A percentile compares a stretch with the other conserved stretches of the same genome.
Conservation (phyloP, 2,329 filamentous ascomycete species). For the Onygenales sp. region DNA sequence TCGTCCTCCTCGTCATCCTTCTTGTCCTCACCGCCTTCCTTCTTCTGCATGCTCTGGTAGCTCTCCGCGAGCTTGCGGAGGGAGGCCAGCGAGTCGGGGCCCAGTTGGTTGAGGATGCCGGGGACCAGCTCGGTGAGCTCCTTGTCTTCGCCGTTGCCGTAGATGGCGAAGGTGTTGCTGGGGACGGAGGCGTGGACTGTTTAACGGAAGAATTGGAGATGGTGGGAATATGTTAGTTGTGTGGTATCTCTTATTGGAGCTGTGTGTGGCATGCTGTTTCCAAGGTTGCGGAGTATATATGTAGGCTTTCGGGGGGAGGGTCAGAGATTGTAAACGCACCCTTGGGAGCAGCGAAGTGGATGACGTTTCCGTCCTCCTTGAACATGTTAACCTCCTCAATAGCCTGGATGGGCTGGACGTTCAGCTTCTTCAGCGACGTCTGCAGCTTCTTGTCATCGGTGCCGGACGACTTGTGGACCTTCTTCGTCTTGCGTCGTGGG, state of each 20-base stretch:
- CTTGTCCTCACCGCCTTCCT: constrained; percentile 65
- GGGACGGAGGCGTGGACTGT: constrained; percentile 93
- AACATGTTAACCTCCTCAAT: constrained; percentile 99
- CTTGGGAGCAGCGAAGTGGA: constrained; percentile 97
- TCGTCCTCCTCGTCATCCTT: constrained; percentile 63
- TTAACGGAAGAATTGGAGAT: not conserved
- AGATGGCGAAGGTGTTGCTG: constrained; percentile 99
- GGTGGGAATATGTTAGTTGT: not conserved
- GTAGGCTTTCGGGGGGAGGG: not conserved
- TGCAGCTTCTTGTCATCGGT: constrained; percentile 99
- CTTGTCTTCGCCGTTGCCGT: constrained; percentile 98
- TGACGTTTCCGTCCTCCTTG: constrained; percentile 99
- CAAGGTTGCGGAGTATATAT: not conserved
- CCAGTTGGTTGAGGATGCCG: constrained; percentile 98
- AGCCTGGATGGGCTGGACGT: constrained; percentile 97
- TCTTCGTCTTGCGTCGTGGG: constrained; percentile 96
- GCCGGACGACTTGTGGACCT: constrained; percentile 82
- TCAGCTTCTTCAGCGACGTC: constrained; percentile 95
- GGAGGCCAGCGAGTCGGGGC: constrained; percentile 92
- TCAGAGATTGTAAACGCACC: constrained; percentile 52
- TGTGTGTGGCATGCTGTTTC: not conserved
- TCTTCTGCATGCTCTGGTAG: constrained; percentile 99
- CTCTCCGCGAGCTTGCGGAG: constrained; percentile 97
- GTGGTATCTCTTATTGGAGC: not conserved
- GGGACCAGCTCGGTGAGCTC: constrained; percentile 99